Base-by-base conservation (phyloP, 179 eudicot species). In the Heliamphora pulchella region DNA sequence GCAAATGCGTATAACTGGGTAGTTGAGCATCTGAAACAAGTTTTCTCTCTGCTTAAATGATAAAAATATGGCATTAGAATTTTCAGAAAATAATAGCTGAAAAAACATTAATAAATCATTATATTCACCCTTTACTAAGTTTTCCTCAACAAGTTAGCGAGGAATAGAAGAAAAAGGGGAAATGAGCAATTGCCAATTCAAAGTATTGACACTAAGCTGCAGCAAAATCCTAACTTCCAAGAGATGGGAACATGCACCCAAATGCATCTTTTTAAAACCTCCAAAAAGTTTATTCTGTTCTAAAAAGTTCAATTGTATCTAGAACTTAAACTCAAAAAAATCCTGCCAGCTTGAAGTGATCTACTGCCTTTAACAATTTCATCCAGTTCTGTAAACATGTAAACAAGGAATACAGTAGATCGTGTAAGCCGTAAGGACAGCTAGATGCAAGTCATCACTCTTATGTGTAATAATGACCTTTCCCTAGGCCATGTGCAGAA, bases 21-120 rank as follows among this genome's bases (percentile, higher is more conserved):
- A 48, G 74, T 57, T 78, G 53, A 41, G 66, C 47, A 53, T 65
- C 74, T 17, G 74, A 65, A 70, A 68, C 47, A 15, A 39, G 48
- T 57, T 48, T 18, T 53, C 59, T 43, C 11, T 66, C 57, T 44
- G 11, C 74, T 67, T 59, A 17, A 80, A 66, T 58, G 9, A 43
- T 31, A 7, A 39, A 6, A 64, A 13, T 2, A 51, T 31, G 1
- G 3, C 4, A 78, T 31, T 14, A 65, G 44, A 51, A 51, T 43
- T 78, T 17, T 20, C 5, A 63, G 20, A 1, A 51, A 47, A 31
- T 18, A 22, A 2, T 51, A 51, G 15, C 46, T 78, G 73, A 48
- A 50, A 20, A 41, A 47, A 50, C 58, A 76, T 31, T 31, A 31
- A 31, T 31, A 31, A 31, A 31, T 31, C 31, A 31, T 31, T 31